Evolutionary conservation across 306 rosid genomes (phyloP), one percentile per base, ranked within the genome.

Genomic region (Gillenia trifoliata): DNA sequence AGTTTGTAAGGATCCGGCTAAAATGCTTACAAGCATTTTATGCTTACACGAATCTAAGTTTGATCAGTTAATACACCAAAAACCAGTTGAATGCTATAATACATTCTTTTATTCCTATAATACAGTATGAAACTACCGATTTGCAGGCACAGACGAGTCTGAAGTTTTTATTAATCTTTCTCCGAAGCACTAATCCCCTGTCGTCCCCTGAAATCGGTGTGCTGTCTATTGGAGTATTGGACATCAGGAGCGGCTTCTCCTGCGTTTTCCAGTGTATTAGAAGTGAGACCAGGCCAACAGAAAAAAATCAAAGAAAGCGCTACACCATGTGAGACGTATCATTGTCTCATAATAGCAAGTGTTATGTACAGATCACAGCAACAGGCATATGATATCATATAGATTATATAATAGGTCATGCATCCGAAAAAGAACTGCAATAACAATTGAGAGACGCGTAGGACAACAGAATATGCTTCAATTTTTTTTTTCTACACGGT

Each of bases 191-290:
- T 67, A 50, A 68, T 28, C 55, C 50, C 60, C 23, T 17, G 70
- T 79, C 2, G 10, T 68, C 19, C 41, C 68, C 62, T 41, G 62
- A 56, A 56, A 56, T 4, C 23, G 11, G 66, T 10, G 8, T 64
- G 45, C 38, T 52, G 47, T 49, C 50, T 19, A 6, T 66, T 50
- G 69, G 47, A 33, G 6, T 78, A 29, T 57, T 45, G 30, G 50
- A 34, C 60, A 59, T 64, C 23, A 62, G 23, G 40, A 62, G n/a
- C 68, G 36, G 80, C 75, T 75, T 78, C 76, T 45, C 83, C 86
- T 78, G 80, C 80, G 50, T 33, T 55, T 23, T 49, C 22, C 26
- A 77, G 8, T 38, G 41, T 68, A 4, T 70, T 8, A 3, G 65
- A 71, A 2, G 43, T 16, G 4, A 55, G 34, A 55, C 5, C 29